Conservation (phyloP, 78 protist genomes). For the Pigoraptor vietnamica region DNA sequence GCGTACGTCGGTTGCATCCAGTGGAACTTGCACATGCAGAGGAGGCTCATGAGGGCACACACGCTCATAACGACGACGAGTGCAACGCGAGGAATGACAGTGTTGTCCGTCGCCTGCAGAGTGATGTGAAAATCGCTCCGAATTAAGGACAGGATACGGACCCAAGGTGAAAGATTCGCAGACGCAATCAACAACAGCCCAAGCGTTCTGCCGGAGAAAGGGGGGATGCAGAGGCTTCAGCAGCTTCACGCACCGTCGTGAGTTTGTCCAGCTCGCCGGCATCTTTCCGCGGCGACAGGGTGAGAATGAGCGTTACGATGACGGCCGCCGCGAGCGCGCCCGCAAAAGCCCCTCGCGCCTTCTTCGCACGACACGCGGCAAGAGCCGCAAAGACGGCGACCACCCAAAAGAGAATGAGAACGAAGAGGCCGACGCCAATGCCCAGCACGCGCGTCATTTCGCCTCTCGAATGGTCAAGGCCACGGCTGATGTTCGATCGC, state of each 20-base stretch:
- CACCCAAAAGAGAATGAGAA: not conserved
- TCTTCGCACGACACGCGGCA: not conserved
- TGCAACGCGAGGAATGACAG: not conserved
- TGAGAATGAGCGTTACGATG: not conserved
- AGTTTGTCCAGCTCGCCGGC: not conserved
- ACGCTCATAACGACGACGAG: not conserved
- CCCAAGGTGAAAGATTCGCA: too few species aligned
- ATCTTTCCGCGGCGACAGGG: not conserved
- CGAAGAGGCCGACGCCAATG: not conserved
- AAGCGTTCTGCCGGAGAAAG: too few species aligned
- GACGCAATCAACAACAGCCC: too few species aligned
- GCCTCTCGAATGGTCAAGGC: too few species aligned
- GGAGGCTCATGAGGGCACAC: not conserved
- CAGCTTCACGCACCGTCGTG: not conserved
- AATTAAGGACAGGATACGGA: too few species aligned
- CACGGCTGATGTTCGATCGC: too few species aligned
- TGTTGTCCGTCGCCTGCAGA: not conserved
- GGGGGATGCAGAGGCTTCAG: too few species aligned
- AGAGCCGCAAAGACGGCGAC: not conserved
- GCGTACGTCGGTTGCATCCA: not conserved
- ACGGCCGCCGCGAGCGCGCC: not conserved
- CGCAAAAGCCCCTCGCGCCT: not conserved
- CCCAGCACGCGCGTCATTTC: not conserved
- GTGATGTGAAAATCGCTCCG: not conserved
- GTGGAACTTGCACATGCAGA: not conserved